phyloP scores from a whole-genome alignment of 2,329 filamentous ascomycete genomes.

The Fusarium nematophilum region DNA sequence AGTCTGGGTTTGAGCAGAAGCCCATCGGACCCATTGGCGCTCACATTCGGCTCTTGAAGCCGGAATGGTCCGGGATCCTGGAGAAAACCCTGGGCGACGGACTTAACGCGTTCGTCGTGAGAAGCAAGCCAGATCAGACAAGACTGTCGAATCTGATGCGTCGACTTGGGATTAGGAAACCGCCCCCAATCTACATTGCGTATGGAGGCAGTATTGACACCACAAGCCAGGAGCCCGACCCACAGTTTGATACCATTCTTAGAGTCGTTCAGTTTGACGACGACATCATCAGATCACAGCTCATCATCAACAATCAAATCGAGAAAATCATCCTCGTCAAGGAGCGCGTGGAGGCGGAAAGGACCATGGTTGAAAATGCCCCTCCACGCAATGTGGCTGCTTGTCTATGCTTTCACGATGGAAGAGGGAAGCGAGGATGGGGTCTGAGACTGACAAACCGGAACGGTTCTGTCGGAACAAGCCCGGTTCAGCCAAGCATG shows the following conservation, averaged over 20 bases:
- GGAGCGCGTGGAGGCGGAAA: conserved; percentile 72
- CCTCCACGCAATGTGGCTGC: conserved; percentile 76
- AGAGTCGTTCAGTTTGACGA: conserved; percentile 86
- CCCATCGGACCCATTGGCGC: conserved; percentile 88
- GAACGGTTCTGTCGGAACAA: conserved; percentile 55
- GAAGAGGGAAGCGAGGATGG: conserved; percentile 61
- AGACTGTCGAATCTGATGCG: conserved; percentile 75
- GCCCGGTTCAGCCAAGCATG: conserved; percentile 58
- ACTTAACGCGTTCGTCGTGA: conserved; percentile 84
- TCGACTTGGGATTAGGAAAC: conserved; percentile 63
- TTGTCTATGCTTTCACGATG: conserved; percentile 77
- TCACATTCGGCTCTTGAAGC: conserved; percentile 79
- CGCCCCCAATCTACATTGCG: conserved; percentile 54
- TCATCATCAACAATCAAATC: conserved; percentile 85
- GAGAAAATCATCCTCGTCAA: conserved; percentile 87
- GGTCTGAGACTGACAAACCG: conserved; percentile 68
- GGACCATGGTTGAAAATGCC: conserved; percentile 73
- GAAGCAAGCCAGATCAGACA: conserved; percentile 79
- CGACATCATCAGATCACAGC: conserved; percentile 78
- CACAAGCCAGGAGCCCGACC: conserved; percentile 74
- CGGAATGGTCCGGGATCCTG: conserved; percentile 84
- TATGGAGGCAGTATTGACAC: conserved; percentile 52
- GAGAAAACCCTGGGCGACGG: conserved; percentile 79
- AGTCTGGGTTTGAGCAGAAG: conserved; percentile 73
- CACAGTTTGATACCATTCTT: conserved; percentile 79